These are phyloP conservation scores for Borealophlyctis nickersoniae DNA, from an alignment of 192 early-diverging fungal species.

Conservation along the genomic window DNA sequence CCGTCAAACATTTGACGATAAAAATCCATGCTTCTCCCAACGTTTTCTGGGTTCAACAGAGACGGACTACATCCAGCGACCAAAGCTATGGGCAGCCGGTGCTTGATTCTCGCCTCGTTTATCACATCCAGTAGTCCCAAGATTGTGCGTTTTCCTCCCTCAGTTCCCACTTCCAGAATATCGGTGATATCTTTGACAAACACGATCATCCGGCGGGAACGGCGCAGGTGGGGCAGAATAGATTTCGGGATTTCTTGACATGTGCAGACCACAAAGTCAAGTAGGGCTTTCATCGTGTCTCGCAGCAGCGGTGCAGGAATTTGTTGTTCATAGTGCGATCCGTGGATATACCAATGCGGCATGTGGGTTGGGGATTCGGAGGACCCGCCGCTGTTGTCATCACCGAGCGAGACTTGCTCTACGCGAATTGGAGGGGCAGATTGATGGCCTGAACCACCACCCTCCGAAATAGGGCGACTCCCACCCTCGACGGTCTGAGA, in stretches of 20 bases:
- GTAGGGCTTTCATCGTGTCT: slow-evolving; percentile 11
- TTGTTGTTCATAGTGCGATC: slow-evolving; percentile 17
- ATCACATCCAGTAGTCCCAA: slow-evolving; percentile 29
- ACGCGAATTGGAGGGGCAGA: no score
- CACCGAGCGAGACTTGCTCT: no score
- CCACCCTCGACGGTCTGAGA: no score
- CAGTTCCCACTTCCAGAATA: slow-evolving; percentile 26
- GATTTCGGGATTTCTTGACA: slow-evolving; percentile 12
- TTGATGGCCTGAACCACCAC: no score
- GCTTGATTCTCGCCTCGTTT: slow-evolving; percentile 2
- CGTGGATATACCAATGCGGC: slow-evolving; percentile 3
- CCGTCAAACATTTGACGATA: slow-evolving; percentile 26
- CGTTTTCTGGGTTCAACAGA: slow-evolving; percentile 25
- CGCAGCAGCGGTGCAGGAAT: slow-evolving; percentile 22
- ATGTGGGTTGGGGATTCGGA: not conserved
- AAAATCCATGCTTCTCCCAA: slow-evolving; percentile 21
- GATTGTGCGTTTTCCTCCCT: slow-evolving; percentile 24
- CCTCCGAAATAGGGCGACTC: no score
- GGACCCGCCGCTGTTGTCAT: no score
- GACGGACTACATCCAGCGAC: slow-evolving; percentile 32
- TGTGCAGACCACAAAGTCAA: slow-evolving; percentile 15
- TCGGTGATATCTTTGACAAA: slow-evolving; percentile 38
- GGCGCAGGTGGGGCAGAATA: slow-evolving; percentile 12
- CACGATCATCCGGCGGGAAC: slow-evolving; percentile 19
- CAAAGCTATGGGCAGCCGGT: slow-evolving; percentile 30